Conservation (phyloP, 768 basidiomycete genomes). For the Auriscalpium microsporum region DNA sequence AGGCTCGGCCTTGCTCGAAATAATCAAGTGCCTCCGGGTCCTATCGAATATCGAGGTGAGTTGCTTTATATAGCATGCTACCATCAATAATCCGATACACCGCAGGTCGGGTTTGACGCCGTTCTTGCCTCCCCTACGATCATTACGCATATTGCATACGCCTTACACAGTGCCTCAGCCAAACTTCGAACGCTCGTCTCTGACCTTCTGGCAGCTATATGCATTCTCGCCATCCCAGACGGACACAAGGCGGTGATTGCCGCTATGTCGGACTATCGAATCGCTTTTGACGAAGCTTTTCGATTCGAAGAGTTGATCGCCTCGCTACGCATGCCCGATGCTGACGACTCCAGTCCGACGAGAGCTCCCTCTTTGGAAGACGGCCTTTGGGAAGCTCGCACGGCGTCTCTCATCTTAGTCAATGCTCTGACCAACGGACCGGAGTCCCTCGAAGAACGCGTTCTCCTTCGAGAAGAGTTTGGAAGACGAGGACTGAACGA, state of each 20-base stretch:
- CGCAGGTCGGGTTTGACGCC: conserved; percentile 62
- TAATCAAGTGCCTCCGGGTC: conserved; percentile 72
- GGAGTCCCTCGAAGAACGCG: conserved; percentile 68
- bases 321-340: conserved; percentile 48
- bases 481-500: conserved; percentile 76
- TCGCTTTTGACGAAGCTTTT: conserved; percentile 62
- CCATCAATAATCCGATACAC: neutral
- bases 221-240: conserved; percentile 58
- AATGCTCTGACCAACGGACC: conserved; percentile 75
- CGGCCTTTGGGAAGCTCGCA: conserved; percentile 75
- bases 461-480: conserved; percentile 77
- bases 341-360: conserved; percentile 7
- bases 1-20: conserved; percentile 58
- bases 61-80: conserved; percentile 6
- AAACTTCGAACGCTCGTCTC: conserved; percentile 64
- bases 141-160: conserved; percentile 65
- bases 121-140: conserved; percentile 56
- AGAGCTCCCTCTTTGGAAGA: conserved; percentile 30
- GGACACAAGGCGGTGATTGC: conserved; percentile 70
- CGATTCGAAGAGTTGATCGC: conserved; percentile 73
- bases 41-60: conserved; percentile 80
- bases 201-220: conserved; percentile 79
- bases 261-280: conserved; percentile 72
- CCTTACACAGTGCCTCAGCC: conserved; percentile 54
- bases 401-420: conserved; percentile 66